phyloP scores from a whole-genome alignment of 192 early-diverging fungal genomes.

The Podila verticillata region DNA sequence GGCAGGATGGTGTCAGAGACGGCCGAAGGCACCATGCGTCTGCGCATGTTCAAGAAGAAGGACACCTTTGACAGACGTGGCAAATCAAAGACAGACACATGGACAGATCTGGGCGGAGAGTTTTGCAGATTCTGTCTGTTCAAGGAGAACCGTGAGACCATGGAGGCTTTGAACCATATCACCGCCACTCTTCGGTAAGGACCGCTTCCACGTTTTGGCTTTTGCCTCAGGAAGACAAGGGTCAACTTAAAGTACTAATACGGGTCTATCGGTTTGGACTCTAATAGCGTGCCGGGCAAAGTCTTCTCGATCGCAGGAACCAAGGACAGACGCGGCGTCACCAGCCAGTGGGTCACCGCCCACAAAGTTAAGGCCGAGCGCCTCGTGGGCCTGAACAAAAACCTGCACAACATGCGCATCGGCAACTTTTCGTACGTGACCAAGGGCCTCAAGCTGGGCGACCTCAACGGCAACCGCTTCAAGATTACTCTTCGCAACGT shows the following conservation, averaged over 20 bases:
- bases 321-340: conserved; percentile 94
- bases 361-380: conserved; percentile 65
- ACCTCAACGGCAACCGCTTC: conserved; percentile 92
- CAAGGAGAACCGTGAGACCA: conserved; percentile 95
- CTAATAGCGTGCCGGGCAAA: conserved; percentile 56
- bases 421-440: conserved; percentile 82
- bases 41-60: conserved; percentile 56
- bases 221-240: no score
- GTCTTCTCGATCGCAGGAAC: conserved; percentile 89
- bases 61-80: conserved; percentile 38
- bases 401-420: conserved; percentile 63
- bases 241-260: not conserved
- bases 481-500: conserved; percentile 77
- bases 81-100: conserved; percentile 46
- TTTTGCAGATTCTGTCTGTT: conserved; percentile 88
- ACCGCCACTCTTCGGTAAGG: conserved; percentile 52
- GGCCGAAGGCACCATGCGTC: conserved; percentile 52
- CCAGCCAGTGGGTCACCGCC: conserved; percentile 84
- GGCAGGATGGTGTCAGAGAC: conserved; percentile 60
- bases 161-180: conserved; percentile 79
- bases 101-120: conserved; percentile 73
- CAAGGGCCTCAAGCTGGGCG: conserved; percentile 80
- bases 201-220: not conserved
- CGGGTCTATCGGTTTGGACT: conserved; percentile 15
- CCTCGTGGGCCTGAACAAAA: conserved; percentile 64